These are phyloP conservation scores for Colletotrichum sp. DNA, from an alignment of 2,329 filamentous ascomycete species.

Conservation along the genomic window DNA sequence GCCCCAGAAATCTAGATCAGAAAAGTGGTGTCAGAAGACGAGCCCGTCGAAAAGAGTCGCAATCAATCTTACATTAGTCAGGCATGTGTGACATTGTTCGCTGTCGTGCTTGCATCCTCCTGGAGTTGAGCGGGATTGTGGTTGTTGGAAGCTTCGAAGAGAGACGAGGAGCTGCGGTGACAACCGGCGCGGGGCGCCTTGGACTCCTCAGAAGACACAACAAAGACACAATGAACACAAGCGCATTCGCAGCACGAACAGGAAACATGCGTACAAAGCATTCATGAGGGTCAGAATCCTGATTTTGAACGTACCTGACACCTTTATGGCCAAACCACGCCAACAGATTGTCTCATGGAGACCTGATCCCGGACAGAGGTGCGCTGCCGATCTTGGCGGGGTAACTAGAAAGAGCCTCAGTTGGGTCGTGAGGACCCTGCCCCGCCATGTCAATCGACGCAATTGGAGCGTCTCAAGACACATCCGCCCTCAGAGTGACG, in stretches of 20 bases:
- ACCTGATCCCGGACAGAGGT: neutral
- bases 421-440: neutral
- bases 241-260: neutral
- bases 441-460: neutral
- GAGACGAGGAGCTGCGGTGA: neutral
- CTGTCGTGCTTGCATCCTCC: neutral
- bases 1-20: conserved; percentile 4
- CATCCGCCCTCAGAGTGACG: neutral
- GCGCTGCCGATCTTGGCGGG: neutral
- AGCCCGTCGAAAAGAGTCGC: neutral
- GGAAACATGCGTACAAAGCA: neutral
- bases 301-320: neutral
- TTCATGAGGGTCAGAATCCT: neutral
- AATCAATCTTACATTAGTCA: neutral
- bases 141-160: neutral
- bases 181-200: neutral
- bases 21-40: neutral
- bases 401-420: neutral
- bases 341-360: neutral
- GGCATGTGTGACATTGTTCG: neutral
- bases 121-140: neutral
- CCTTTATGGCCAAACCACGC: neutral
- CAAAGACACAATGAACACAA: neutral
- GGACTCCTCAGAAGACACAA: neutral
- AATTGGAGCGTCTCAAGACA: neutral